Conservation (phyloP, 2,329 filamentous ascomycete species). For the Penicillium sumatraense region DNA sequence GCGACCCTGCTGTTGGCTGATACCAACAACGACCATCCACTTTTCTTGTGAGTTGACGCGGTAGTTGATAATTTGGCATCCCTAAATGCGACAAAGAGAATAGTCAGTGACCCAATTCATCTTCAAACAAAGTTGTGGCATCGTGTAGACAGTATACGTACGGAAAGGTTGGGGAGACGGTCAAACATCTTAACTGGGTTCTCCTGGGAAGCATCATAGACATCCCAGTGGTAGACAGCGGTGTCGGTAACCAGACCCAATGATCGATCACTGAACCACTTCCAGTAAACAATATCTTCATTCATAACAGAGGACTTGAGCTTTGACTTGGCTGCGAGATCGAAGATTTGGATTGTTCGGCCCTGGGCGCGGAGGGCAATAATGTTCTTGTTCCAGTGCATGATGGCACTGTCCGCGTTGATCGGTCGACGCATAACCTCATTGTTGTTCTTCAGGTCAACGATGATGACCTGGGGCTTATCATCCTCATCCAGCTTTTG, state of each 20-base stretch:
- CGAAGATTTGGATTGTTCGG: conserved; percentile 96
- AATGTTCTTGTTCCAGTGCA: conserved; percentile 97
- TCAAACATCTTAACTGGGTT: conserved; percentile 91
- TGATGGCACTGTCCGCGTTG: conserved; percentile 99
- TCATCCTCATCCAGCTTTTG: conserved; percentile 86
- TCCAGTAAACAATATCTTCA: conserved; percentile 98
- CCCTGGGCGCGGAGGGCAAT: conserved; percentile 96
- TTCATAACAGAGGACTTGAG: conserved; percentile 96
- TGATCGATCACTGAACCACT: conserved; percentile 91
- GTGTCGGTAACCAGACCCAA: conserved; percentile 89
- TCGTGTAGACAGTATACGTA: conserved; percentile 53
- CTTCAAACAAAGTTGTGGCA: not conserved
- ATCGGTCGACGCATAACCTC: conserved; percentile 93
- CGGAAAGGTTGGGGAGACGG: conserved; percentile 84
- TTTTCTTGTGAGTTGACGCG: conserved; percentile 93
- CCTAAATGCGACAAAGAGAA: conserved; percentile 54
- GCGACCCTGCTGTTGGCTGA: conserved; percentile 88
- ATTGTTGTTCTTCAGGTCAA: conserved; percentile 97
- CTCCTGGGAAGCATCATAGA: conserved; percentile 81
- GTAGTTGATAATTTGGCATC: conserved; percentile 99
- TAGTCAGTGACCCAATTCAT: conserved; percentile 7
- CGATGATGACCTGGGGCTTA: conserved; percentile 91
- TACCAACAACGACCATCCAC: conserved; percentile 98
- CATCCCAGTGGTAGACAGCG: conserved; percentile 96
- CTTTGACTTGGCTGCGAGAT: conserved; percentile 89